These are phyloP conservation scores for Ephemerocybe angulata DNA, from an alignment of 768 basidiomycete genomes.

Conservation along the genomic window DNA sequence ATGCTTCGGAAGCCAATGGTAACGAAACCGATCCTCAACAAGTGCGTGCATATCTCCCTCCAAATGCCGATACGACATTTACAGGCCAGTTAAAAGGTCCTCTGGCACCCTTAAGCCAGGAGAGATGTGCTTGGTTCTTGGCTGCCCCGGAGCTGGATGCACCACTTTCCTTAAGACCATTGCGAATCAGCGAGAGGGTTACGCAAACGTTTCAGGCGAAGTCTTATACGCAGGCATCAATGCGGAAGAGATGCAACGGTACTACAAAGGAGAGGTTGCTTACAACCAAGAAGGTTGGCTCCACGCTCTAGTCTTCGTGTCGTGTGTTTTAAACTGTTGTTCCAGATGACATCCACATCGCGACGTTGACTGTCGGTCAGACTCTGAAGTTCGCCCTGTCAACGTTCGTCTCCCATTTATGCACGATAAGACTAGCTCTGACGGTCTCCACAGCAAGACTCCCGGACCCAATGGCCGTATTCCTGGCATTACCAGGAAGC, in stretches of 20 bases:
- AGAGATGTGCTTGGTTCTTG: conserved; percentile 87
- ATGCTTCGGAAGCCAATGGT: conserved; percentile 25
- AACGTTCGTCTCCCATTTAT: conserved; percentile 29
- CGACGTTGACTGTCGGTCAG: conserved; percentile 77
- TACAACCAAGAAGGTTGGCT: conserved; percentile 69
- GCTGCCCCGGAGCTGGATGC: conserved; percentile 82
- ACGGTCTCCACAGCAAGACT: conserved; percentile 42
- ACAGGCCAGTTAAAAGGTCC: conserved; percentile 33
- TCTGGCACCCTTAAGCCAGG: conserved; percentile 72
- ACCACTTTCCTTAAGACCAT: conserved; percentile 83
- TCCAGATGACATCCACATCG: conserved; percentile 77
- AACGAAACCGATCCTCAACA: conserved; percentile 57
- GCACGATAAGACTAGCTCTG: neutral
- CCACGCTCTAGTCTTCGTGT: neutral
- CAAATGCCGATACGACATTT: neutral
- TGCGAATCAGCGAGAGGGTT: conserved; percentile 72
- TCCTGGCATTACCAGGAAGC: conserved; percentile 56
- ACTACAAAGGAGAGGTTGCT: conserved; percentile 75
- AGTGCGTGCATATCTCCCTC: conserved; percentile 31
- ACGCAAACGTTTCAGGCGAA: conserved; percentile 59
- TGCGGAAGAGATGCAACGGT: conserved; percentile 69
- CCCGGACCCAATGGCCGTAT: conserved; percentile 72
- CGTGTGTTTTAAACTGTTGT: neutral
- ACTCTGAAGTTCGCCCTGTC: conserved; percentile 75
- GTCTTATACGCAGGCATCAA: conserved; percentile 80